phyloP scores from a whole-genome alignment of 441 rosid genomes.

The Gossypium gossypioides region DNA sequence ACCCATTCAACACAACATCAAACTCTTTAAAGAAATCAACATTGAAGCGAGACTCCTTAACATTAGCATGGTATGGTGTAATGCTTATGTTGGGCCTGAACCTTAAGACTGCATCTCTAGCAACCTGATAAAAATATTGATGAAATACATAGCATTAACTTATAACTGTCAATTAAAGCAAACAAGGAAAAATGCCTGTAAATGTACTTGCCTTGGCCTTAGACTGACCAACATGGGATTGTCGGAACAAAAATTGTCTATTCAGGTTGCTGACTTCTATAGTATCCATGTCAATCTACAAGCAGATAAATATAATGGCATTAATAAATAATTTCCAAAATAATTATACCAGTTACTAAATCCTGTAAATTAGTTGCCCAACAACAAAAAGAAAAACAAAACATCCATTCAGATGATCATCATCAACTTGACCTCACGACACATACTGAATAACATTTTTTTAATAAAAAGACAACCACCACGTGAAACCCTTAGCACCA shows the following conservation, averaged over 20 bases:
- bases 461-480: not conserved
- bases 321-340: not conserved
- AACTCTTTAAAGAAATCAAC: constrained; percentile 88
- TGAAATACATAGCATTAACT: not conserved
- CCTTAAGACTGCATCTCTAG: constrained; percentile 87
- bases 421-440: not conserved
- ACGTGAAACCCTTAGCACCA: not conserved
- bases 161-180: not conserved
- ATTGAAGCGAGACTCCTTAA: constrained; percentile 66
- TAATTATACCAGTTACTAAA: not conserved
- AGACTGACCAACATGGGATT: constrained; percentile 89
- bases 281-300: constrained; percentile 97
- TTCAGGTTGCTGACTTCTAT: constrained; percentile 98
- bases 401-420: not conserved
- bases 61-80: constrained; percentile 80
- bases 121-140: constrained; percentile 49
- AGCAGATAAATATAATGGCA: constrained; percentile 9
- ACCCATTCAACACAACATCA: constrained; percentile 84
- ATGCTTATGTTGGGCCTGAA: constrained; percentile 79
- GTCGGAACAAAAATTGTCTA: constrained; percentile 86
- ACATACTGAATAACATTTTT: not conserved
- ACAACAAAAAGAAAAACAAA: not conserved
- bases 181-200: not conserved
- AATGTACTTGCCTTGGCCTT: constrained; percentile 67
- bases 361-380: not conserved